Base-by-base conservation (phyloP, 305 asterid species). In the Fraxinus latifolia region DNA sequence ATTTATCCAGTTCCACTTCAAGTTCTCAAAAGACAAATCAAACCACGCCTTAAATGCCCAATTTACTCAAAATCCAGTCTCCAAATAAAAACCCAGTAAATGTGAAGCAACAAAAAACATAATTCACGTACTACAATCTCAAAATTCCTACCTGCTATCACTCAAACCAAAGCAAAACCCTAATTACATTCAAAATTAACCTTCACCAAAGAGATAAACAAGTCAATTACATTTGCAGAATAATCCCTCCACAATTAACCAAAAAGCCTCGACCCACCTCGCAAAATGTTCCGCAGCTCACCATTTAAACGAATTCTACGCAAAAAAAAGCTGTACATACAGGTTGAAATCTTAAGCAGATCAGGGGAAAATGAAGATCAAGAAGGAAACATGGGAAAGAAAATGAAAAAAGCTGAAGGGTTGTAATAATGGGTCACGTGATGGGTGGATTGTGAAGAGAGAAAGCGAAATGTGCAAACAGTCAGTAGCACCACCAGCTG, bases 381-480 rank as follows among this genome's bases (percentile, higher is more conserved):
- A 79, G 86, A 71, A 5, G 21, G 70, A 39, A 78, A 76, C 79
- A 55, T 31, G 34, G 68, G 75, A 73, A 82, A 85, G 21, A 72
- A 62, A 65, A 78, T 80, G 76, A 36, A 33, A 44, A 65, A 70
- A 79, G 79, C 67, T 76, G 85, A 80, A 82, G 80, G 81, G 87
- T 84, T 78, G 90, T 72, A 85, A 84, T 89, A 78, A 87, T 82
- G 86, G 84, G 86, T 85, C 93, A 91, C 93, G 92, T 88, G 93
- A 90, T 87, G 87, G 91, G 88, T 88, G 90, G 90, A 89, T 91
- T 91, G 93, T 85, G 91, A 88, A 87, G 83, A 78, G 90, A 86
- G 92, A 89, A 91, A 91, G 91, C 88, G 92, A 90, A 91, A 90
- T 89, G 89, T 85, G 91, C 88, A 87, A 29, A 81, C 85, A 85